These are phyloP conservation scores for Pseudodiploospora longispora DNA, from an alignment of 2,329 filamentous ascomycete species.

Conservation along the genomic window DNA sequence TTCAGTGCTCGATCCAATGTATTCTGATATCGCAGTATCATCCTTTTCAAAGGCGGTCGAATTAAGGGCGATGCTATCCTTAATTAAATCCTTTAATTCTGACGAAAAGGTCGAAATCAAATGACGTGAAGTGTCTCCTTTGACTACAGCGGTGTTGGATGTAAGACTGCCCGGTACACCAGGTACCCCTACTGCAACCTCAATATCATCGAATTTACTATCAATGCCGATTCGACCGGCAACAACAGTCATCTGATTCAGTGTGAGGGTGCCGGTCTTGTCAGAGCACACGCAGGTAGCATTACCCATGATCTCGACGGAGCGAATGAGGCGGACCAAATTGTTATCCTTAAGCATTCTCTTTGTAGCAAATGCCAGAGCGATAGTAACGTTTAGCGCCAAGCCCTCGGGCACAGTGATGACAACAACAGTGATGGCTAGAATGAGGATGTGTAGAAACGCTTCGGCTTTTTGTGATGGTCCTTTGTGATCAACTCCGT, in stretches of 20 bases:
- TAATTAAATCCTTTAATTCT: constrained; percentile 29
- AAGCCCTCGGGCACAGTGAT: constrained; percentile 54
- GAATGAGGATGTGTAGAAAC: constrained; percentile 51
- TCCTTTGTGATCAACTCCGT: constrained; percentile 25
- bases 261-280: constrained; percentile 58
- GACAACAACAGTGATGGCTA: constrained; percentile 51
- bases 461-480: constrained; percentile 44
- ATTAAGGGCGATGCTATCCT: constrained; percentile 35
- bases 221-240: constrained; percentile 43
- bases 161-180: not conserved
- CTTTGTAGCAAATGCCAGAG: constrained; percentile 54
- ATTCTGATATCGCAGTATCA: constrained; percentile 25
- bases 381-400: constrained; percentile 52
- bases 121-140: constrained; percentile 19
- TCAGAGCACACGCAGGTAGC: constrained; percentile 57
- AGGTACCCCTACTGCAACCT: constrained; percentile 11
- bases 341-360: constrained; percentile 58
- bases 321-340: constrained; percentile 49
- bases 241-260: constrained; percentile 56
- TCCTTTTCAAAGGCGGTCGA: constrained; percentile 48
- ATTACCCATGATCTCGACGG: constrained; percentile 58
- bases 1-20: constrained; percentile 48
- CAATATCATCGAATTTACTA: constrained; percentile 28
- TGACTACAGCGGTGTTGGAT: constrained; percentile 10
- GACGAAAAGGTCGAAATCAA: constrained; percentile 22